Evolutionary conservation across 2,329 filamentous ascomycete species (phyloP).

Genomic region (Fusarium denticulatum): DNA sequence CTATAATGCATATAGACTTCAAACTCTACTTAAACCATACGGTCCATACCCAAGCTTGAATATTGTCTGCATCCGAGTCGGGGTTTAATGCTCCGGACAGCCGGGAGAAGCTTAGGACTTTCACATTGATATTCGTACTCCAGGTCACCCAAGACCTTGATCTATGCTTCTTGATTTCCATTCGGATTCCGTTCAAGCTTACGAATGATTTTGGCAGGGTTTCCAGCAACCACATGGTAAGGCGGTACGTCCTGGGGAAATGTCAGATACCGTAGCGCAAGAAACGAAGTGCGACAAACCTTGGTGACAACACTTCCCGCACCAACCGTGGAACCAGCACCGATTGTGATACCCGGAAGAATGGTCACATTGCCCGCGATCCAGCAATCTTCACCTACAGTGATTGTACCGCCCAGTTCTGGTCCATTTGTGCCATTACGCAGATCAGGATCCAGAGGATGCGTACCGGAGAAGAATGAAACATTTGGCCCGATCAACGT

Average conservation of each 20-base stretch:
- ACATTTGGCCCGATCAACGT: conserved; percentile 84
- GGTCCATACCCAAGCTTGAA: background rate
- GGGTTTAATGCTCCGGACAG: background rate
- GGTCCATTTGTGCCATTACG: conserved; percentile 80
- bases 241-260: conserved; percentile 46
- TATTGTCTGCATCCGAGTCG: fast-evolving
- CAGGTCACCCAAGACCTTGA: background rate
- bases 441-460: conserved; percentile 79
- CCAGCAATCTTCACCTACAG: conserved; percentile 84
- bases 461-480: conserved; percentile 77
- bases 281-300: conserved; percentile 37
- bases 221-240: conserved; percentile 43
- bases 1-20: background rate
- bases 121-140: background rate
- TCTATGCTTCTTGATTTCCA: background rate
- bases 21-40: too few relatives aligned
- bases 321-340: conserved; percentile 77
- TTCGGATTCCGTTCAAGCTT: conserved; percentile 26
- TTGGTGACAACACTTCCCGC: conserved; percentile 88
- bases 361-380: conserved; percentile 77
- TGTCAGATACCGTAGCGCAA: background rate
- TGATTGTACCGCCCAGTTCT: conserved; percentile 77
- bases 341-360: conserved; percentile 81
- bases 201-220: conserved; percentile 36
- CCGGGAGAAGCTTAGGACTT: background rate